phyloP scores from a whole-genome alignment of 164 flowering plant genomes.

The Stephania cephalantha region DNA sequence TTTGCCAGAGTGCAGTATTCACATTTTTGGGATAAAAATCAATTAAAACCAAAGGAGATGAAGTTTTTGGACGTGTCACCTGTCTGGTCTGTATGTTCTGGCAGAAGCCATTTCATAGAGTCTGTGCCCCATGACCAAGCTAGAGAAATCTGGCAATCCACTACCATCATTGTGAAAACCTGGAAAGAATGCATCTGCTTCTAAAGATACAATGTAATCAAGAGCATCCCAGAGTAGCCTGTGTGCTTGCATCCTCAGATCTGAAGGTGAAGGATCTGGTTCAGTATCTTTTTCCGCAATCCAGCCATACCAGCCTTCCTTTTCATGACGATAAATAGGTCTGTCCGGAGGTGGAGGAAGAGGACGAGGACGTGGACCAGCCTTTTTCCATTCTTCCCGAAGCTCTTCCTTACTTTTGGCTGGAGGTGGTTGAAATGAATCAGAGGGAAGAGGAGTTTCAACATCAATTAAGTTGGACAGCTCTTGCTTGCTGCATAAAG shows the following conservation, averaged over 20 bases:
- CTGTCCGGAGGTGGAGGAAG: conserved; percentile 98
- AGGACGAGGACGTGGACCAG: conserved; percentile 98
- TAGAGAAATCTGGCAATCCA: conserved; percentile 84
- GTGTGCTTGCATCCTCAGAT: conserved; percentile 76
- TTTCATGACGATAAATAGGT: conserved; percentile 84
- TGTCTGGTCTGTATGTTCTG: conserved; percentile 94
- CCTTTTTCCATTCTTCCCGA: conserved; percentile 79
- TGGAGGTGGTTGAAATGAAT: conserved; percentile 35
- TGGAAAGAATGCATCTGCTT: conserved; percentile 95
- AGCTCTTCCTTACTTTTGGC: conserved; percentile 51
- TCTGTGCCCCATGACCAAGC: conserved; percentile 96
- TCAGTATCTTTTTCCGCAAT: conserved; percentile 67
- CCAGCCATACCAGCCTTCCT: conserved; percentile 99
- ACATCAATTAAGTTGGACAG: conserved; percentile 55
- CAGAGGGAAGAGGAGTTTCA: conserved; percentile 52
- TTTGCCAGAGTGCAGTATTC: background rate
- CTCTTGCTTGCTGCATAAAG: conserved; percentile 72
- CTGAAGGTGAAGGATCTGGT: conserved; percentile 69
- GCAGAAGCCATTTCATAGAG: conserved; percentile 65
- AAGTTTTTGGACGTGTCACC: conserved; percentile 36
- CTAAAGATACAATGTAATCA: conserved; percentile 86
- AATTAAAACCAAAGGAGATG: background rate
- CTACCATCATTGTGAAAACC: conserved; percentile 89
- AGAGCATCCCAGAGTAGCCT: conserved; percentile 90
- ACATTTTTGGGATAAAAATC: background rate